Conservation (phyloP, 108 stramenopile species). For the Conticribra weissflogii region DNA sequence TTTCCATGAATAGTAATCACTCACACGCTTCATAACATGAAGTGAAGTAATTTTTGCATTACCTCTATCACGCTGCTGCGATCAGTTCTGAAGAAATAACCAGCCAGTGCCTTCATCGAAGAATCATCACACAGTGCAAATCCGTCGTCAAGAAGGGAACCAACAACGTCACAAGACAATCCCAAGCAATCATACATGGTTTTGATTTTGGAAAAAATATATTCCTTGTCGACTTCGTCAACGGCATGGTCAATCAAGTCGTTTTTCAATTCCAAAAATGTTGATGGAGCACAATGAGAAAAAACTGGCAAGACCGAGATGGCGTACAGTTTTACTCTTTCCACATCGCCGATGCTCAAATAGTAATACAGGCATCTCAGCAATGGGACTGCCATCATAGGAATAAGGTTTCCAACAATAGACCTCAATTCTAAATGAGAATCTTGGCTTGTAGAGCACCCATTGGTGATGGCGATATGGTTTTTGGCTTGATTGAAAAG, state of each 20-base stretch:
- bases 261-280: slow-evolving; percentile 61
- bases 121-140: slow-evolving; percentile 26
- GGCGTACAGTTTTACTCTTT: slow-evolving; percentile 67
- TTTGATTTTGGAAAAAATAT: slow-evolving; percentile 55
- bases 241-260: slow-evolving; percentile 43
- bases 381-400: slow-evolving; percentile 74
- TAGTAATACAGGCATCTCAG: slow-evolving; percentile 68
- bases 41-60: too few relatives aligned
- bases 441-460: slow-evolving; percentile 60
- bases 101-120: slow-evolving; percentile 26
- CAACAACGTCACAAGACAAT: slow-evolving; percentile 35
- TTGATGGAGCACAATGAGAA: slow-evolving; percentile 57
- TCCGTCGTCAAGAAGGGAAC: slow-evolving; percentile 26
- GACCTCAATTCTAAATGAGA: slow-evolving; percentile 54
- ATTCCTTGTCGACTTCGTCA: slow-evolving; percentile 49
- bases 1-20: too few relatives aligned
- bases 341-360: slow-evolving; percentile 53
- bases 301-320: slow-evolving; percentile 71
- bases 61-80: slow-evolving; percentile 8
- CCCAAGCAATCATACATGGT: slow-evolving; percentile 72
- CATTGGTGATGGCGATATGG: slow-evolving; percentile 68
- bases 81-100: slow-evolving; percentile 28
- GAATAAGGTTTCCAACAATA: slow-evolving; percentile 64
- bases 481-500: slow-evolving; percentile 80
- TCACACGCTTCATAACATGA: too few relatives aligned